A percentile compares a stretch with the other conserved stretches of the same genome.
phyloP scores from a whole-genome alignment of 805 yeast genomes.

The Saccharomycopsis fodiens region DNA sequence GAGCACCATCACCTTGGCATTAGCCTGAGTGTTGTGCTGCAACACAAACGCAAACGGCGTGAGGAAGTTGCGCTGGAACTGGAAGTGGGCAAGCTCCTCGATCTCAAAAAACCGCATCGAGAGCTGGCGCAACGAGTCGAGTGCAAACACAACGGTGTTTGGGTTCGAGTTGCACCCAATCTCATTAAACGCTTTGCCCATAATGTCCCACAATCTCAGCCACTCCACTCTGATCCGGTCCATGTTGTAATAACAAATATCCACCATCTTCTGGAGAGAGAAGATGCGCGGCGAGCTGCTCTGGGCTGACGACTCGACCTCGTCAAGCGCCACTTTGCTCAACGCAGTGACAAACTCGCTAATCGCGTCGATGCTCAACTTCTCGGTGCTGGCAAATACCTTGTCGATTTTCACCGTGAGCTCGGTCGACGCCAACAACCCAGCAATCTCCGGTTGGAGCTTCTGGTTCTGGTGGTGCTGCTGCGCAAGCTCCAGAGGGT shows the following conservation, averaged over 20 bases:
- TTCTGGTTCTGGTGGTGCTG: constrained; percentile 67
- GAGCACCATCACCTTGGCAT: constrained; percentile 80
- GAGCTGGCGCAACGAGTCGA: constrained; percentile 89
- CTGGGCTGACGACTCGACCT: constrained; percentile 80
- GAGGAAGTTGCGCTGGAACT: constrained; percentile 89
- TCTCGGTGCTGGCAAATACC: constrained; percentile 76
- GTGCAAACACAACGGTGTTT: constrained; percentile 78
- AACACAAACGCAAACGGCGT: constrained; percentile 83
- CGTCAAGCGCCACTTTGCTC: constrained; percentile 81
- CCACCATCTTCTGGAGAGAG: constrained; percentile 91
- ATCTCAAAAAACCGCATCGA: constrained; percentile 87
- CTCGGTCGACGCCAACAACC: constrained; percentile 54
- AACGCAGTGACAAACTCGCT: constrained; percentile 81
- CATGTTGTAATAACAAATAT: constrained; percentile 97
- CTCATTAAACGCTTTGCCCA: constrained; percentile 81
- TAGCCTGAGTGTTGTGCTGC: constrained; percentile 53
- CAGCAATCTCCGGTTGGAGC: constrained; percentile 49
- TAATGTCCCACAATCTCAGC: constrained; percentile 90
- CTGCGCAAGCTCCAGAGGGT: constrained; percentile 61
- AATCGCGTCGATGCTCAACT: constrained; percentile 75
- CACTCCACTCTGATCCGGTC: constrained; percentile 92
- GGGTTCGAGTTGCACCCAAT: constrained; percentile 77
- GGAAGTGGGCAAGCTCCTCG: constrained; percentile 92
- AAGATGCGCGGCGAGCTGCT: constrained; percentile 83
- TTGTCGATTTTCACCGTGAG: constrained; percentile 77